phyloP scores from a whole-genome alignment of 495 filamentous ascomycete genomes.

The Aspergillus sclerotiicarbonarius region DNA sequence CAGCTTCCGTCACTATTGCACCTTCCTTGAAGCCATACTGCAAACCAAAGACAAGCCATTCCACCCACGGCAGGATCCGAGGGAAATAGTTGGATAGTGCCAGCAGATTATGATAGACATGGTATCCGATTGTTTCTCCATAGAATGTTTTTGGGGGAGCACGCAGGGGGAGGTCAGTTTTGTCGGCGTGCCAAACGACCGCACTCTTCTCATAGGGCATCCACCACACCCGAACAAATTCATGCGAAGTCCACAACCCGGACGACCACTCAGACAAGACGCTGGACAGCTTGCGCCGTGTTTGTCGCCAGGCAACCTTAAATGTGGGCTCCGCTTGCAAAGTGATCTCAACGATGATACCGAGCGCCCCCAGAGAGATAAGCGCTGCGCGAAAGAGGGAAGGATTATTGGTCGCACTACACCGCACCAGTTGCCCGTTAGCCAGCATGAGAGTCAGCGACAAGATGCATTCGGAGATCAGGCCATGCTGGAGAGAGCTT shows the following conservation, averaged over 20 bases:
- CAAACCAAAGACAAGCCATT: constrained; percentile 94
- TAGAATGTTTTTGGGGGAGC: constrained; percentile 65
- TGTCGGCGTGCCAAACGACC: constrained; percentile 83
- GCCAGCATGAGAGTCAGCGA: constrained; percentile 77
- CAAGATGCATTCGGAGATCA: constrained; percentile 73
- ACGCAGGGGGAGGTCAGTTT: constrained; percentile 56
- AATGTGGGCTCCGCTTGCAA: constrained; percentile 74
- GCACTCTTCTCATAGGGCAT: constrained; percentile 84
- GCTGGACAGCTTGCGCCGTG: constrained; percentile 61
- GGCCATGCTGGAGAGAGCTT: constrained; percentile 76
- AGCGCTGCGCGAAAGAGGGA: constrained; percentile 87
- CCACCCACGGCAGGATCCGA: constrained; percentile 75
- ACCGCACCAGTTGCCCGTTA: constrained; percentile 72
- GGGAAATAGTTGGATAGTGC: constrained; percentile 76
- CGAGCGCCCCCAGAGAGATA: constrained; percentile 83
- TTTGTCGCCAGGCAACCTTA: constrained; percentile 82
- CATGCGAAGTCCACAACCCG: constrained; percentile 75
- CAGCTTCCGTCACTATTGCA: constrained; percentile 61
- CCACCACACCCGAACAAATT: constrained; percentile 97
- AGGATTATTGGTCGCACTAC: constrained; percentile 66
- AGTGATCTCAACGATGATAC: constrained; percentile 85
- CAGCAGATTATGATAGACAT: constrained; percentile 85
- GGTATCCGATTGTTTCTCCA: constrained; percentile 74
- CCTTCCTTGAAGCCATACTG: constrained; percentile 81
- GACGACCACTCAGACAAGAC: constrained; percentile 72